Percentiles rank a stretch among this genome's conserved stretches.
Conservation (phyloP, 345 rosid genomes). For the Balakata baccata region DNA sequence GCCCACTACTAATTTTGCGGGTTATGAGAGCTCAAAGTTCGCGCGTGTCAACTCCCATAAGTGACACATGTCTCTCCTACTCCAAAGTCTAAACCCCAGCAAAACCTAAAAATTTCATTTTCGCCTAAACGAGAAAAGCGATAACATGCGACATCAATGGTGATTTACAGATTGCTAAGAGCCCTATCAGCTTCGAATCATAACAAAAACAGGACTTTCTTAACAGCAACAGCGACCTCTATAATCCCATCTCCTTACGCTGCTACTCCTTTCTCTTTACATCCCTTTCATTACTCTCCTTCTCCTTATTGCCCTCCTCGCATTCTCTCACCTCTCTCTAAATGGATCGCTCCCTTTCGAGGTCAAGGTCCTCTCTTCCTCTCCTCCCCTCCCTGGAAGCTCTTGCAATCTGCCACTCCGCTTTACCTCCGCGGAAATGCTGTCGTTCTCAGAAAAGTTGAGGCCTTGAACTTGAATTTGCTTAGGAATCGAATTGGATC, state of each 20-base stretch:
- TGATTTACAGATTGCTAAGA: slow-evolving; percentile 46
- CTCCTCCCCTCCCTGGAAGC: slow-evolving; percentile 82
- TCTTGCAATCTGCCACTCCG: slow-evolving; percentile 76
- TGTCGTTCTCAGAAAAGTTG: slow-evolving; percentile 45
- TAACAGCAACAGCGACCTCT: slow-evolving; percentile 32
- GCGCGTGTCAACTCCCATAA: not conserved
- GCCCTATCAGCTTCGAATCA: slow-evolving; percentile 32
- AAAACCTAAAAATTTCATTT: not conserved
- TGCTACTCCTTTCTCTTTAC: slow-evolving; percentile 6
- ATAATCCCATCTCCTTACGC: slow-evolving; percentile 34
- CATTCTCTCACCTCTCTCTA: slow-evolving; percentile 43
- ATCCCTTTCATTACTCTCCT: slow-evolving; percentile 16
- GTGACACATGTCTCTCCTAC: not conserved
- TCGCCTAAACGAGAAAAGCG: no score
- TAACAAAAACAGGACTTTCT: slow-evolving; percentile 35
- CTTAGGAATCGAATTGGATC: slow-evolving; percentile 23
- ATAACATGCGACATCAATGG: slow-evolving; percentile 44
- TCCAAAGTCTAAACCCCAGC: not conserved
- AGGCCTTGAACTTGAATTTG: slow-evolving; percentile 45
- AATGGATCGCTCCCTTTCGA: slow-evolving; percentile 54
- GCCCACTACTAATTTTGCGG: no score
- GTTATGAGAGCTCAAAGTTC: no score
- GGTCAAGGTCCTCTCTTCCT: slow-evolving; percentile 74
- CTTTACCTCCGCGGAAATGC: slow-evolving; percentile 46
- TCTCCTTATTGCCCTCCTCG: slow-evolving; percentile 17